phyloP scores from a whole-genome alignment of 495 filamentous ascomycete genomes.

The Cudoniella acicularis region DNA sequence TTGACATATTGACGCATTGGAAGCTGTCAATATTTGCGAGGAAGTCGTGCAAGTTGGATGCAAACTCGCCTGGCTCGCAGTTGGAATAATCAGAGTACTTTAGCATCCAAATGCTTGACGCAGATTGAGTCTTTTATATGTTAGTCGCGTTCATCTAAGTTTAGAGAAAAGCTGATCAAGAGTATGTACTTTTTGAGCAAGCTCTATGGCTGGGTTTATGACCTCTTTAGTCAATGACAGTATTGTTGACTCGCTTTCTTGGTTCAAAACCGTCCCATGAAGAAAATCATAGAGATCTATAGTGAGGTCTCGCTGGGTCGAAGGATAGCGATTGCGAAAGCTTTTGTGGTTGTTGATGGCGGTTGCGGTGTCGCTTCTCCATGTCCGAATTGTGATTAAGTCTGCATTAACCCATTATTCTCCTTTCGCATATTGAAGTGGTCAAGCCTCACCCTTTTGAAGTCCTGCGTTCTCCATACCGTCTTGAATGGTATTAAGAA shows the following conservation, averaged over 20 bases:
- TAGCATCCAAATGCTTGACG: conserved; percentile 29
- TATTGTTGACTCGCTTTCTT: conserved; percentile 10
- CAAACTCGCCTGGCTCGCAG: conserved; percentile 12
- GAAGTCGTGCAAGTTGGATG: conserved; percentile 22
- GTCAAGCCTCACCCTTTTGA: not conserved
- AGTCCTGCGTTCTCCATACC: conserved; percentile 14
- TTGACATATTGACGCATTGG: conserved; percentile 29
- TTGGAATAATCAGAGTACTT: conserved; percentile 22
- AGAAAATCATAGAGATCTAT: conserved; percentile 17
- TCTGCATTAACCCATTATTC: conserved; percentile 21
- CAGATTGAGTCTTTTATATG: conserved; percentile 26
- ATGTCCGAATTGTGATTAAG: conserved; percentile 28
- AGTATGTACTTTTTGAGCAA: conserved; percentile 22
- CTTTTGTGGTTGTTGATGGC: conserved; percentile 26
- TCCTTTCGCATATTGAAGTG: not conserved
- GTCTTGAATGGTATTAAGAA: conserved; percentile 26
- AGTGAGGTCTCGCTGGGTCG: conserved; percentile 6
- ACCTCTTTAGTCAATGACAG: conserved; percentile 12
- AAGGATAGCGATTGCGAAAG: conserved; percentile 7
- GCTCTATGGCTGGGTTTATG: conserved; percentile 23
- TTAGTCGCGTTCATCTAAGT: not conserved
- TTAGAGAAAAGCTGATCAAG: conserved; percentile 19
- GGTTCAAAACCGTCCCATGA: conserved; percentile 16
- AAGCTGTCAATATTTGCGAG: conserved; percentile 20
- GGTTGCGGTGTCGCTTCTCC: conserved; percentile 30